Evolutionary conservation across 1,139 yeast species (phyloP).

Genomic region (Scheffersomyces titani): DNA sequence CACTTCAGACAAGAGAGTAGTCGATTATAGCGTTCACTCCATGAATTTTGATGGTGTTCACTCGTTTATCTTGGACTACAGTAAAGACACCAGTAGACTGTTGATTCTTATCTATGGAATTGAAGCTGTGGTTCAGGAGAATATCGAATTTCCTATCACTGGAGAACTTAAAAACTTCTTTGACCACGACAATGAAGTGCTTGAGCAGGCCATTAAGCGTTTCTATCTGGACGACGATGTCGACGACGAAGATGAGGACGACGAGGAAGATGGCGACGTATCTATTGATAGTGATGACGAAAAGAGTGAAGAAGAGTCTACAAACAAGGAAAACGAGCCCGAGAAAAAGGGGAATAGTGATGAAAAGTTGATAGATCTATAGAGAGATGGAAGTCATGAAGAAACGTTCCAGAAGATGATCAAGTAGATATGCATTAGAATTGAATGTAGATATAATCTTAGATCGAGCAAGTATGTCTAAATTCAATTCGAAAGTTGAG

Average conservation of each 20-base stretch:
- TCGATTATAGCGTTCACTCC: slow-evolving; percentile 18
- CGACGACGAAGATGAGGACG: slow-evolving; percentile 1
- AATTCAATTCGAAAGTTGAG: no score
- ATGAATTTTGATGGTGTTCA: slow-evolving; percentile 23
- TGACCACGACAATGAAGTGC: slow-evolving; percentile 17
- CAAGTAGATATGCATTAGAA: not conserved
- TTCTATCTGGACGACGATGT: slow-evolving; percentile 1
- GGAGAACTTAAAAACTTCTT: slow-evolving; percentile 17
- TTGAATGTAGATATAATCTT: not conserved
- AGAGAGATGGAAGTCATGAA: not conserved
- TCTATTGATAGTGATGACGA: not conserved
- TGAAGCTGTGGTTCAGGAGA: slow-evolving; percentile 8
- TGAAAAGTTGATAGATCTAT: slow-evolving; percentile 1
- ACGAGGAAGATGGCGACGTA: not conserved
- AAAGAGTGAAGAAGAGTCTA: not conserved
- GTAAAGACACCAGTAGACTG: slow-evolving; percentile 15
- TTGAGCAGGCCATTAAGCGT: slow-evolving; percentile 4
- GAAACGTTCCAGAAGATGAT: not conserved
- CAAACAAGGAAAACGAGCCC: not conserved
- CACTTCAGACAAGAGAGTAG: slow-evolving; percentile 13
- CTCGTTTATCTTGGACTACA: slow-evolving; percentile 14
- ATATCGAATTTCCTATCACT: slow-evolving; percentile 10
- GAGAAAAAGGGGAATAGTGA: not conserved
- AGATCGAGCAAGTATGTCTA: no score
- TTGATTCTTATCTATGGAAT: slow-evolving; percentile 22